phyloP scores from a whole-genome alignment of 1,139 yeast species.

The Blastobotrys ciferrii region DNA sequence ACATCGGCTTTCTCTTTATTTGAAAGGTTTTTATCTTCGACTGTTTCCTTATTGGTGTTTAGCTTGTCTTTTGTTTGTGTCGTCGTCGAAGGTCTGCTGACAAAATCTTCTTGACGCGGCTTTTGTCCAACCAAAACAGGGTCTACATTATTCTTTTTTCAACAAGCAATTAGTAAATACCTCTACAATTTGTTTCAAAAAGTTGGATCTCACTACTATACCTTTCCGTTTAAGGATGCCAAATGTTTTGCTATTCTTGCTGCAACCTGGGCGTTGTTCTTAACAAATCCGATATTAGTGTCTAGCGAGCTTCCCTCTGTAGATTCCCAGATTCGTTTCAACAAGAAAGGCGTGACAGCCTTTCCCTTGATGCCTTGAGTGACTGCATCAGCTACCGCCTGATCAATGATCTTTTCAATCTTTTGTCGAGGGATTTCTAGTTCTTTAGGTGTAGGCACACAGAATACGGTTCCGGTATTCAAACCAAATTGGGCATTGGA shows the following conservation, averaged over 20 bases:
- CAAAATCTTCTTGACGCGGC: neutral
- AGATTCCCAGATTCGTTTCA: constrained; percentile 58
- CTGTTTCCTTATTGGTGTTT: neutral
- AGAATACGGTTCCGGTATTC: constrained; percentile 68
- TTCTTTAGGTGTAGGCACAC: constrained; percentile 76
- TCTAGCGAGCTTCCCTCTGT: constrained; percentile 70
- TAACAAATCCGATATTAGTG: constrained; percentile 72
- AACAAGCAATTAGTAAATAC: neutral
- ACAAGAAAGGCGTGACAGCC: constrained; percentile 73
- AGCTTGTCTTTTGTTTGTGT: neutral
- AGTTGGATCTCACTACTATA: too few species aligned
- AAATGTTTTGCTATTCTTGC: constrained; percentile 63
- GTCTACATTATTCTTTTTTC: neutral
- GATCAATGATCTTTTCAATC: constrained; percentile 55
- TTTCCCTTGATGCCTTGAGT: constrained; percentile 60
- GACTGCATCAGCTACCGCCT: constrained; percentile 61
- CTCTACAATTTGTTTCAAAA: too few species aligned
- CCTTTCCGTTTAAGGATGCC: constrained; percentile 38
- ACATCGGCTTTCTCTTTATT: too few species aligned
- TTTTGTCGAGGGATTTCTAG: constrained; percentile 55
- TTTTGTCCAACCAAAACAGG: neutral
- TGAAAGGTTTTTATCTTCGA: neutral
- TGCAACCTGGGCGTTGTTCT: constrained; percentile 71
- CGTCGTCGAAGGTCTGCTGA: neutral
- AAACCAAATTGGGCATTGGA: constrained; percentile 54